Conservation (phyloP, 768 basidiomycete genomes). For the Tulasnella sp. region DNA sequence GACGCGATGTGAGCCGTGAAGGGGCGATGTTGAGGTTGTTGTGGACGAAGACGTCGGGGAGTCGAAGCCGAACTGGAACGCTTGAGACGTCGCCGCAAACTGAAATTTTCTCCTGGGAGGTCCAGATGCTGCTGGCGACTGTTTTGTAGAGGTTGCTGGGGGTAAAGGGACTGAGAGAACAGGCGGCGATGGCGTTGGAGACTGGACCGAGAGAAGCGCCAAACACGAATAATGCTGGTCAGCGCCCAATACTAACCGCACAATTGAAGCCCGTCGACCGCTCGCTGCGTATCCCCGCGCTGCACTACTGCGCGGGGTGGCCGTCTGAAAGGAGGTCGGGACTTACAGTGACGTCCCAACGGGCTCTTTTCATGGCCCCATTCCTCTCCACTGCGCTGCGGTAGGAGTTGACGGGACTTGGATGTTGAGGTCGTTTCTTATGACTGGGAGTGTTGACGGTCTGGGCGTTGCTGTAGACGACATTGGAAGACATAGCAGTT, state of each 20-base stretch:
- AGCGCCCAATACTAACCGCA: background rate
- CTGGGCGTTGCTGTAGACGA: conserved; percentile 7
- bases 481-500: conserved; percentile 21
- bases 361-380: conserved; percentile 25
- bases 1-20: background rate
- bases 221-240: background rate
- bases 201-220: conserved; percentile 22
- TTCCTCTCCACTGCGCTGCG: conserved; percentile 27
- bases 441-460: conserved; percentile 23
- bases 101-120: conserved; percentile 14
- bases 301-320: background rate
- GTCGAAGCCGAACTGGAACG: conserved; percentile 29
- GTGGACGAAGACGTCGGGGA: conserved; percentile 7
- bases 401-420: conserved; percentile 30
- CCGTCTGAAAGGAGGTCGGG: background rate
- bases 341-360: conserved; percentile 33
- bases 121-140: background rate
- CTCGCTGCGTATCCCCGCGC: background rate
- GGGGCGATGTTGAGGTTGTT: conserved; percentile 2
- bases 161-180: conserved; percentile 28
- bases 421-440: conserved; percentile 32
- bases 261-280: background rate
- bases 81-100: conserved; percentile 13
- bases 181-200: conserved; percentile 32
- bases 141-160: background rate